Conservation (phyloP, 805 yeast genomes). For the Yamadazyma laniorum region DNA sequence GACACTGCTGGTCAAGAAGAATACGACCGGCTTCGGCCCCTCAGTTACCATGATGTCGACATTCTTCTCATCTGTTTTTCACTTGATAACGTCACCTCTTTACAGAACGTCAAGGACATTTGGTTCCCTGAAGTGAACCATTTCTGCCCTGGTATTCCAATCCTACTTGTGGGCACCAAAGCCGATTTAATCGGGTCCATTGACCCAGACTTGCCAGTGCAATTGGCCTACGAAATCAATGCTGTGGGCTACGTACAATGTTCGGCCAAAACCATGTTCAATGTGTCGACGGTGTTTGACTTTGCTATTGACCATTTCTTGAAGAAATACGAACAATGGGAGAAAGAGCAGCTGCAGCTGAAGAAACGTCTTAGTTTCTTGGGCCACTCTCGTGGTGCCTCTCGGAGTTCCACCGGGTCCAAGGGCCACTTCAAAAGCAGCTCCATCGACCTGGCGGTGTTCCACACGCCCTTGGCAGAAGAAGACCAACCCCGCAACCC, state of each 20-base stretch:
- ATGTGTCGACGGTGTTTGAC: constrained; percentile 67
- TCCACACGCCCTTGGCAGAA: constrained; percentile 42
- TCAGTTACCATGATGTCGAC: constrained; percentile 78
- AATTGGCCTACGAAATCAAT: constrained; percentile 56
- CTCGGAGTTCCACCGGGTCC: constrained; percentile 23
- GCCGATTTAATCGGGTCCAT: constrained; percentile 49
- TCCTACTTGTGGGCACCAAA: constrained; percentile 80
- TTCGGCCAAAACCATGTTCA: constrained; percentile 69
- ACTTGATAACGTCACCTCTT: constrained; percentile 57
- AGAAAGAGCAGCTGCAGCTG: constrained; percentile 21
- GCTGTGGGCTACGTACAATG: constrained; percentile 76
- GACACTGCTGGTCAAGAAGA: constrained; percentile 93
- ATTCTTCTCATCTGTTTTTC: constrained; percentile 74
- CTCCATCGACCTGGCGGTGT: constrained; percentile 35
- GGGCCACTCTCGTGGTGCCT: constrained; percentile 26
- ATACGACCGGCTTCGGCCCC: constrained; percentile 74
- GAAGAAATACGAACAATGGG: constrained; percentile 38
- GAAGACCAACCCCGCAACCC: constrained; percentile 22
- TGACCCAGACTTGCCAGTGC: constrained; percentile 49
- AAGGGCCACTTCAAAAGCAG: constrained; percentile 38
- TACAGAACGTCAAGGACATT: constrained; percentile 69
- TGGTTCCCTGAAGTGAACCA: constrained; percentile 89
- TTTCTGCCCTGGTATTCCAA: constrained; percentile 78
- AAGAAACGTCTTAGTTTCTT: constrained; percentile 36
- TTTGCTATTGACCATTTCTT: constrained; percentile 50